Conservation (phyloP, 106 monocot species). For the Allium sativum region DNA sequence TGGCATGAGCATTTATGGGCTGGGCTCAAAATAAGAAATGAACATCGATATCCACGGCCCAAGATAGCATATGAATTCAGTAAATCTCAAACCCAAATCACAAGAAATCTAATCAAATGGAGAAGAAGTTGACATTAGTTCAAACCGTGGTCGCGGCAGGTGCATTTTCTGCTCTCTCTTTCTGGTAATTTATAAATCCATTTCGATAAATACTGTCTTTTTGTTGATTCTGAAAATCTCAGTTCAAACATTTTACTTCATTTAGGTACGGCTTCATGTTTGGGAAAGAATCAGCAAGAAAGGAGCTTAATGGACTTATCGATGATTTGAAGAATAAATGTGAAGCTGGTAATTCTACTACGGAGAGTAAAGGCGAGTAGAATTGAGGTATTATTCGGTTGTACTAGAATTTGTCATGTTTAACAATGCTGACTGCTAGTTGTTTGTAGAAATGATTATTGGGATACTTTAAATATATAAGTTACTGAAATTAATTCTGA, state of each 20-base stretch:
- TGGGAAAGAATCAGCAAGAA: slow-evolving; percentile 89
- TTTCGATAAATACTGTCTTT: background rate
- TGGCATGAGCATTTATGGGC: no score
- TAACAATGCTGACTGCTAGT: background rate
- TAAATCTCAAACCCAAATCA: no score
- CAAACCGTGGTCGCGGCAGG: slow-evolving; percentile 70
- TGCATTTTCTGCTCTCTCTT: slow-evolving; percentile 89
- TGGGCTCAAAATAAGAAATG: no score
- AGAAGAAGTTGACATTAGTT: slow-evolving; percentile 60
- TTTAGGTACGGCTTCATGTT: slow-evolving; percentile 98
- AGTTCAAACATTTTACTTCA: no score
- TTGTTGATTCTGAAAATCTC: background rate
- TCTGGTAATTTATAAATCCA: slow-evolving; percentile 35
- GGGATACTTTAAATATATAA: no score
- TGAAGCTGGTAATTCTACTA: background rate
- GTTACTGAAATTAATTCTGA: no score
- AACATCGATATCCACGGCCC: no score
- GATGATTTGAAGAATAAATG: slow-evolving; percentile 48
- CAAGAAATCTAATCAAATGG: slow-evolving; percentile 15
- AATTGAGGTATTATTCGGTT: background rate
- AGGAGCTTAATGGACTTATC: slow-evolving; percentile 51
- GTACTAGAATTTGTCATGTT: no score
- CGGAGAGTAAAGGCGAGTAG: background rate
- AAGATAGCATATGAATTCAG: no score
- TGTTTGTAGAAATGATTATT: slow-evolving; percentile 2